Evolutionary conservation across 305 asterid genomes (phyloP).

Genomic region (Plantago lanceolata): DNA sequence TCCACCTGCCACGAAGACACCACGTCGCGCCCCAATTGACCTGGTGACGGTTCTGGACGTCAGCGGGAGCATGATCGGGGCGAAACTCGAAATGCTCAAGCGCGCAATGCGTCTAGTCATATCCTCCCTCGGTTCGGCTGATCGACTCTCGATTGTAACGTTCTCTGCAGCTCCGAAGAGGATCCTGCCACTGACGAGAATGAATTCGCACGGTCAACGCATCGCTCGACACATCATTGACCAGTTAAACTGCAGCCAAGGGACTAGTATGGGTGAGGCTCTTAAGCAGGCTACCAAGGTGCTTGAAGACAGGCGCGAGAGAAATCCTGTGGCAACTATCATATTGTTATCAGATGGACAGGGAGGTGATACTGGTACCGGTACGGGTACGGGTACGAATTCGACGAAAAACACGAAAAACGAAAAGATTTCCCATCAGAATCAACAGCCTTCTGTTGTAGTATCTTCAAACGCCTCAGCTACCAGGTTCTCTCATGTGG

Average conservation of each 20-base stretch:
- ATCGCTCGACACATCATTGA: conserved; percentile 57
- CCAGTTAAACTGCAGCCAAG: conserved; percentile 61
- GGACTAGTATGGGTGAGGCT: conserved; percentile 61
- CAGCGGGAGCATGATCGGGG: conserved; percentile 73
- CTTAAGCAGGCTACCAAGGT: conserved; percentile 64
- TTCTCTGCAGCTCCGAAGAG: conserved; percentile 61
- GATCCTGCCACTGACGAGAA: conserved; percentile 55
- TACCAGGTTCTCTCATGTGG: conserved; percentile 77
- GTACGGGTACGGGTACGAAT: conserved; percentile 8
- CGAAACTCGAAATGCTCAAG: conserved; percentile 84
- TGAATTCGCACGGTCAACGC: conserved; percentile 71
- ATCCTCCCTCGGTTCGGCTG: conserved; percentile 81
- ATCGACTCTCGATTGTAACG: conserved; percentile 72
- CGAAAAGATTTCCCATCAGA: not conserved
- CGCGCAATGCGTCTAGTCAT: conserved; percentile 80
- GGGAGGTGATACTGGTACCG: conserved; percentile 27
- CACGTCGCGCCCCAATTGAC: conserved; percentile 80
- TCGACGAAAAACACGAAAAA: no score
- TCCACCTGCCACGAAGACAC: conserved; percentile 33
- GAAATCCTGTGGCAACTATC: conserved; percentile 77
- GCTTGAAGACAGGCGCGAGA: conserved; percentile 77
- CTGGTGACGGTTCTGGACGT: conserved; percentile 79
- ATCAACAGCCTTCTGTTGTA: conserved; percentile 32
- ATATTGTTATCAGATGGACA: conserved; percentile 75
- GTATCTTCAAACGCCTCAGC: conserved; percentile 36